These are phyloP conservation scores for Mediolabrus comicus DNA, from an alignment of 108 stramenopile genomes.

Conservation along the genomic window DNA sequence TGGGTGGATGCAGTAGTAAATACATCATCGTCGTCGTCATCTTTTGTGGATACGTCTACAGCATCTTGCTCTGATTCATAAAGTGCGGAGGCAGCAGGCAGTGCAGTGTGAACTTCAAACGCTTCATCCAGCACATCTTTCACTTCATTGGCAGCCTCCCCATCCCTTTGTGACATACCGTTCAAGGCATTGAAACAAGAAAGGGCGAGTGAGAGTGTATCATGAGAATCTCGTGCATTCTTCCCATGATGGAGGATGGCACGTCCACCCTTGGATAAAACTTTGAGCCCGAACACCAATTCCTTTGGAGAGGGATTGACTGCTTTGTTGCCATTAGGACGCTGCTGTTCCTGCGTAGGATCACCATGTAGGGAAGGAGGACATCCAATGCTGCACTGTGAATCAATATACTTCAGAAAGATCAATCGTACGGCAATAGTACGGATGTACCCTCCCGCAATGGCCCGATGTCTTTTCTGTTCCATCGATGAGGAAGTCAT, in stretches of 20 bases:
- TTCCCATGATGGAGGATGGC: conserved; percentile 29
- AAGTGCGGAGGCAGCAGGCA: conserved; percentile 38
- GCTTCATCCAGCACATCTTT: conserved; percentile 41
- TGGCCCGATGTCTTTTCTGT: conserved; percentile 19
- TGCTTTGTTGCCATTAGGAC: background rate
- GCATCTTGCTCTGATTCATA: conserved; percentile 4
- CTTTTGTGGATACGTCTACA: background rate
- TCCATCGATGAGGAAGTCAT: conserved; percentile 20
- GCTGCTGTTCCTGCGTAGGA: background rate
- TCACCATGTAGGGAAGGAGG: conserved; percentile 15
- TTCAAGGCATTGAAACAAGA: conserved; percentile 33
- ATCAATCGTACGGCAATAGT: conserved; percentile 38
- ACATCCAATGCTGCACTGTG: conserved; percentile 22
- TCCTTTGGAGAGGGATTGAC: conserved; percentile 13
- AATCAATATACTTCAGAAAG: conserved; percentile 42
- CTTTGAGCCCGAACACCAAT: conserved; percentile 40
- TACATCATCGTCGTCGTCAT: background rate
- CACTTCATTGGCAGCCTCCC: conserved; percentile 22
- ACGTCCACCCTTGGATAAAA: conserved; percentile 33
- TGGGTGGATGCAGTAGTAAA: background rate
- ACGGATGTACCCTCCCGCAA: conserved; percentile 39
- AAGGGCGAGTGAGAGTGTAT: conserved; percentile 23
- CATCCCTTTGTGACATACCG: conserved; percentile 20
- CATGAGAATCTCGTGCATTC: conserved; percentile 31
- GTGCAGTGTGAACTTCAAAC: conserved; percentile 29